phyloP scores from a whole-genome alignment of 1,139 yeast genomes.

The Nakaseomyces glabratus region DNA sequence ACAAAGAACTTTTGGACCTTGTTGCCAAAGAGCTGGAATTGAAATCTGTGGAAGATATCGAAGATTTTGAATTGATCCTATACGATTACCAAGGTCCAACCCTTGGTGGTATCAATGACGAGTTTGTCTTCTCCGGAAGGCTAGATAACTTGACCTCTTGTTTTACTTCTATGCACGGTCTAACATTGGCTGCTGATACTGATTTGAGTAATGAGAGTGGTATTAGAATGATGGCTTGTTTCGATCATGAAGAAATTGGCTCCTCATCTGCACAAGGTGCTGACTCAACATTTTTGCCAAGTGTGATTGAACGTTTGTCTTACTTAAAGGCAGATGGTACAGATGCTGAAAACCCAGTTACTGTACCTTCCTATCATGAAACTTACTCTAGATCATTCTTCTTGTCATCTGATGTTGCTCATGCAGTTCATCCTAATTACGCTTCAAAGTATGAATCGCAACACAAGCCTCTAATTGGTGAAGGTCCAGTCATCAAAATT shows the following conservation, averaged over 20 bases:
- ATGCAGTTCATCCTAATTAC: conserved; percentile 93
- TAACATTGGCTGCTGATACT: conserved; percentile 45
- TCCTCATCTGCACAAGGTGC: conserved; percentile 95
- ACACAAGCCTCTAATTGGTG: conserved; percentile 73
- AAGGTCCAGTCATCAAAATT: conserved; percentile 87
- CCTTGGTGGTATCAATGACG: conserved; percentile 83
- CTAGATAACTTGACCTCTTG: conserved; percentile 86
- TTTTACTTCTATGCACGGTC: conserved; percentile 65
- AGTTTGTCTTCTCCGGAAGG: conserved; percentile 88
- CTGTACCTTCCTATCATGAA: conserved; percentile 41
- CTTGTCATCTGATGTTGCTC: conserved; percentile 93
- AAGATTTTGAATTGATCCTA: conserved; percentile 84
- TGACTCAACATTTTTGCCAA: conserved; percentile 80
- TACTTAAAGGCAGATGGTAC: conserved; percentile 37
- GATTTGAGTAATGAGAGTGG: conserved; percentile 42
- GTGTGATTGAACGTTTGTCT: conserved; percentile 60
- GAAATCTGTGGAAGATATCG: conserved; percentile 45
- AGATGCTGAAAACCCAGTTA: conserved; percentile 22
- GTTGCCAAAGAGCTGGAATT: conserved; percentile 59
- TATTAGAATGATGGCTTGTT: conserved; percentile 65
- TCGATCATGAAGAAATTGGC: conserved; percentile 95
- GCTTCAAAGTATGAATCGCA: conserved; percentile 60
- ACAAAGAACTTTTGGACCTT: conserved; percentile 54
- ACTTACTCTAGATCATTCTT: conserved; percentile 77
- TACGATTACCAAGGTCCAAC: conserved; percentile 77